A percentile compares a stretch with the other conserved stretches of the same genome.
Evolutionary conservation across 345 rosid genomes (phyloP).

Genomic region (Rhizophora mangle): DNA sequence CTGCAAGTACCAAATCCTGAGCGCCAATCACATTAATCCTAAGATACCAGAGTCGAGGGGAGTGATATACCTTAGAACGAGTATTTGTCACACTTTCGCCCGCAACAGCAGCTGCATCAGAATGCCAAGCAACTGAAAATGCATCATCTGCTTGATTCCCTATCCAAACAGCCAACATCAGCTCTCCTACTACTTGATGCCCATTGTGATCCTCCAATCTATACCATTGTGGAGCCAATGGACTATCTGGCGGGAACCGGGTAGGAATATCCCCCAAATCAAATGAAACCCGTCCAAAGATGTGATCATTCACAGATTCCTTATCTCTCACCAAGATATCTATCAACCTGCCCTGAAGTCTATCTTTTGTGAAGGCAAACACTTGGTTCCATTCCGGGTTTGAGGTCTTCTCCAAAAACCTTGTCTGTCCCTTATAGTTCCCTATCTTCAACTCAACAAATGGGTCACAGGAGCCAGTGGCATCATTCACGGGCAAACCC

Average conservation of each 20-base stretch:
- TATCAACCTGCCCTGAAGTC: conserved; percentile 34
- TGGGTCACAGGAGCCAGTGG: conserved; percentile 17
- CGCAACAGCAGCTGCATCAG: conserved; percentile 37
- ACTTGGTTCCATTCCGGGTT: conserved; percentile 43
- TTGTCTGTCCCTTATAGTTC: conserved; percentile 30
- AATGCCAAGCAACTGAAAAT: conserved; percentile 41
- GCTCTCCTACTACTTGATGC: conserved; percentile 23
- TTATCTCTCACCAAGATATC: conserved; percentile 38
- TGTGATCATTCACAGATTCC: conserved; percentile 15
- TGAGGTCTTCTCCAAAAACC: conserved; percentile 17
- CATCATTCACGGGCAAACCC: conserved; percentile 27
- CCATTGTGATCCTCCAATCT: conserved; percentile 32
- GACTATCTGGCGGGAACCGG: conserved; percentile 38
- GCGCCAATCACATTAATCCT: conserved; percentile 41
- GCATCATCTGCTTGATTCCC: conserved; percentile 49
- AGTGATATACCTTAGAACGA: conserved; percentile 37
- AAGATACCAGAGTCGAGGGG: conserved; percentile 44
- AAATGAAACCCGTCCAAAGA: conserved; percentile 33
- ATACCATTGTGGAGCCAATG: conserved; percentile 45
- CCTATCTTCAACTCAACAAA: conserved; percentile 33
- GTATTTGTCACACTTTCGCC: conserved; percentile 25
- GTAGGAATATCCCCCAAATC: conserved; percentile 32
- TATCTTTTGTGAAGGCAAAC: conserved; percentile 46
- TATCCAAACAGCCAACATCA: conserved; percentile 47
- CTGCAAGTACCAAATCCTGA: conserved; percentile 40